These are phyloP conservation scores for Linaria vulgaris DNA, from an alignment of 257 asterid species.

Conservation along the genomic window DNA sequence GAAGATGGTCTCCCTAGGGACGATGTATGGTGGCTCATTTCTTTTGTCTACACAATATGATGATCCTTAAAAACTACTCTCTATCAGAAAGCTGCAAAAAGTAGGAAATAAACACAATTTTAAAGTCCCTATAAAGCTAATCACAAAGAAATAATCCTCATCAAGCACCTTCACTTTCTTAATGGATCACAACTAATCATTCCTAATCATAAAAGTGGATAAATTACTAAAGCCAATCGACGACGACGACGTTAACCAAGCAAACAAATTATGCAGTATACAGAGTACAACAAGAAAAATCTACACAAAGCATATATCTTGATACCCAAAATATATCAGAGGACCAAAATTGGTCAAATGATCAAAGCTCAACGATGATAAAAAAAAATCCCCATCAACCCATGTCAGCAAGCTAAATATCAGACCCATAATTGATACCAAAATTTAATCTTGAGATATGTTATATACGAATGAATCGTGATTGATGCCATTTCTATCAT, in stretches of 20 bases:
- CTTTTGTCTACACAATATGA: conserved; percentile 35
- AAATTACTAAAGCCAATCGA: no score
- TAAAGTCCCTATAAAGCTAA: not conserved
- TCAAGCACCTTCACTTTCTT: conserved; percentile 8
- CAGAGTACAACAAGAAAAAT: not conserved
- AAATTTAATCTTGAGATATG: conserved; percentile 13
- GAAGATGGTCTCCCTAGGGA: conserved; percentile 52
- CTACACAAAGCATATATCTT: conserved; percentile 8
- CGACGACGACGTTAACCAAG: not conserved
- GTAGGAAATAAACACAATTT: conserved; percentile 7
- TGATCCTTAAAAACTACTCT: conserved; percentile 39
- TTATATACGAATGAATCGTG: not conserved
- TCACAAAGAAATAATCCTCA: conserved; percentile 1
- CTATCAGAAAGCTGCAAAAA: conserved; percentile 36
- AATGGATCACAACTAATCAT: conserved; percentile 13
- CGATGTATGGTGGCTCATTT: conserved; percentile 54
- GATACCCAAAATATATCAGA: no score
- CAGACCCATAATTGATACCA: not conserved
- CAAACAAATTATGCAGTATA: conserved; percentile 8
- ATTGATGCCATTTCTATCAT: conserved; percentile 2
- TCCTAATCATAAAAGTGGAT: not conserved
- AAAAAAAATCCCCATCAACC: conserved; percentile 13
- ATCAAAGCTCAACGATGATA: not conserved
- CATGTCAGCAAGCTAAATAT: conserved; percentile 28
- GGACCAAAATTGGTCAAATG: no score